phyloP scores from a whole-genome alignment of 306 rosid genomes.

The Malus fusca region DNA sequence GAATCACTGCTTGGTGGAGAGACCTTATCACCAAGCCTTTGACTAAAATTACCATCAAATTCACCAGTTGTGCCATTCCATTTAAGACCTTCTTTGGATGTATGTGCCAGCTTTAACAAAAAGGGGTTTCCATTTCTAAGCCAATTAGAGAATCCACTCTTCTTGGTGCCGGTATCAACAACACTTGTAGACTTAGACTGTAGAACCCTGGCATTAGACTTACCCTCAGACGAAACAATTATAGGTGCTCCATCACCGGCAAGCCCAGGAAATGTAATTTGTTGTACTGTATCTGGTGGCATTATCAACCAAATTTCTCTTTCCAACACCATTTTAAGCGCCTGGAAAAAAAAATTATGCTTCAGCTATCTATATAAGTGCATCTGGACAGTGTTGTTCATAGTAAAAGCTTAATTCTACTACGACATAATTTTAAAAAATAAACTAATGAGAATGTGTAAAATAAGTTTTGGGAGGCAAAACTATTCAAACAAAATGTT shows the following conservation, averaged over 20 bases:
- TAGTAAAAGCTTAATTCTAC: not conserved
- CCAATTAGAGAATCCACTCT: slow-evolving; percentile 74
- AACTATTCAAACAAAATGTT: not conserved
- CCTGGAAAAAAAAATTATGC: slow-evolving; percentile 39
- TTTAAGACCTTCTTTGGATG: slow-evolving; percentile 49
- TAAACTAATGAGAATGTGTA: not conserved
- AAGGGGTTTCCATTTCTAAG: slow-evolving; percentile 79
- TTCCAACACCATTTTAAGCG: slow-evolving; percentile 94
- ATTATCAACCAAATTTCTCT: slow-evolving; percentile 72
- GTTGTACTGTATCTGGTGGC: slow-evolving; percentile 75
- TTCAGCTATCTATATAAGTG: not conserved
- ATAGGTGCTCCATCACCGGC: slow-evolving; percentile 95
- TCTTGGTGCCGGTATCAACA: slow-evolving; percentile 38
- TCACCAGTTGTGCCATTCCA: slow-evolving; percentile 56
- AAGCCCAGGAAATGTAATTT: slow-evolving; percentile 92
- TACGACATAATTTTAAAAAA: not conserved
- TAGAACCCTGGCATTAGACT: slow-evolving; percentile 33
- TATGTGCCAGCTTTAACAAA: slow-evolving; percentile 39
- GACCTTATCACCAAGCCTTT: slow-evolving; percentile 39
- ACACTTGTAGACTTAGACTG: slow-evolving; percentile 44
- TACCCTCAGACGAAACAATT: slow-evolving; percentile 49
- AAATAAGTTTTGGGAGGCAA: not conserved
- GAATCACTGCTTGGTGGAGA: slow-evolving; percentile 44
- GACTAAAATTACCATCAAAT: slow-evolving; percentile 45
- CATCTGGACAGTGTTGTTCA: not conserved